These are phyloP conservation scores for Thinopyrum elongatum DNA, from an alignment of 176 grass and related monocot species.

Conservation along the genomic window DNA sequence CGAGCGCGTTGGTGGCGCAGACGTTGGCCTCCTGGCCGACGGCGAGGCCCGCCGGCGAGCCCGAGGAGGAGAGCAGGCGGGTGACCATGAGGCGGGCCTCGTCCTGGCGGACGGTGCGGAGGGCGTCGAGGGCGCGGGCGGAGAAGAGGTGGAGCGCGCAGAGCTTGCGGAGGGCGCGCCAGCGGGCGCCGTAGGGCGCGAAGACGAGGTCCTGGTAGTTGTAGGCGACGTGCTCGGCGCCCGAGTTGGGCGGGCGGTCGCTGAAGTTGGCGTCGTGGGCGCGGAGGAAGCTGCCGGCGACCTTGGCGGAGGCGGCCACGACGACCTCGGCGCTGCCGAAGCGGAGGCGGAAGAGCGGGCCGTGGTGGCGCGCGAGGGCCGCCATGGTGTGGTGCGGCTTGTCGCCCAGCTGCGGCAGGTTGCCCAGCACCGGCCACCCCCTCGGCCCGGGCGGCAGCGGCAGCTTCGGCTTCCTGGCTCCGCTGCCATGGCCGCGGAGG, in stretches of 20 bases:
- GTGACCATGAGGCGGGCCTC: slow-evolving; percentile 49
- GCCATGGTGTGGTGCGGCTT: slow-evolving; percentile 70
- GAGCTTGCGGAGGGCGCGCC: slow-evolving; percentile 70
- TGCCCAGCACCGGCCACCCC: slow-evolving; percentile 81
- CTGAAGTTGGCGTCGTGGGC: slow-evolving; percentile 67
- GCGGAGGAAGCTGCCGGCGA: slow-evolving; percentile 58
- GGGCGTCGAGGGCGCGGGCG: slow-evolving; percentile 45
- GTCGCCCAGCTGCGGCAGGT: slow-evolving; percentile 63
- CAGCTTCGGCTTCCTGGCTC: not conserved
- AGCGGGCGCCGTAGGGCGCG: slow-evolving; percentile 69
- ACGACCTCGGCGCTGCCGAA: slow-evolving; percentile 62
- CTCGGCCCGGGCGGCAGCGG: slow-evolving; percentile 56
- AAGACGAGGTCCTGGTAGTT: slow-evolving; percentile 92
- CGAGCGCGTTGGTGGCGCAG: slow-evolving; percentile 62
- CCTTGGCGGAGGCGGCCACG: slow-evolving; percentile 54
- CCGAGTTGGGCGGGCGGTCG: slow-evolving; percentile 68
- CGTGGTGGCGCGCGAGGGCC: slow-evolving; percentile 35
- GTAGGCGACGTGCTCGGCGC: slow-evolving; percentile 80
- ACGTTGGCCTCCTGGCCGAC: slow-evolving; percentile 53
- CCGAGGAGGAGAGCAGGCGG: not conserved
- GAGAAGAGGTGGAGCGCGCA: slow-evolving; percentile 65
- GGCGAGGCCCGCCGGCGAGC: not conserved
- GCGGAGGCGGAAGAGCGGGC: slow-evolving; percentile 63
- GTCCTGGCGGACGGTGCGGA: slow-evolving; percentile 36
- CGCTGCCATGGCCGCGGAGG: not conserved